Percentiles rank a stretch among this genome's conserved stretches.
Evolutionary conservation across 2,329 filamentous ascomycete genomes (phyloP).

Genomic region (Fonsecaea pedrosoi): DNA sequence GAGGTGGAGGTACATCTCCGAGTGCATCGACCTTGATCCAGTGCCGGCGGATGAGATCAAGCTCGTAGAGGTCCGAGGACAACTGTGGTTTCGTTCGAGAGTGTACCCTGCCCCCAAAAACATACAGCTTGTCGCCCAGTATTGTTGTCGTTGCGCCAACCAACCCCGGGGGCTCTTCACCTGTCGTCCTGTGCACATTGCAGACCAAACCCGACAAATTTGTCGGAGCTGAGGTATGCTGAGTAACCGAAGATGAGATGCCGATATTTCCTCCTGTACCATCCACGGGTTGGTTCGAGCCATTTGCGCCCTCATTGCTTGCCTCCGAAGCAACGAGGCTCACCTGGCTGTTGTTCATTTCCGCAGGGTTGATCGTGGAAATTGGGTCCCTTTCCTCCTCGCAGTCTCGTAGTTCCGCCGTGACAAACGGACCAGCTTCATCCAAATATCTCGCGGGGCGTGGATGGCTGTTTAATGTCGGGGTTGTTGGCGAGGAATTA

Average conservation of each 20-base stretch:
- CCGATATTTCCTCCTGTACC: constrained; percentile 29
- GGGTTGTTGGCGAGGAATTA: constrained; percentile 30
- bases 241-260: constrained; percentile 27
- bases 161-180: constrained; percentile 85
- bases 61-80: constrained; percentile 89
- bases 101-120: constrained; percentile 89
- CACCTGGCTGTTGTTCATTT: constrained; percentile 41
- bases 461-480: constrained; percentile 8
- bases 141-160: constrained; percentile 96
- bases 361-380: constrained; percentile 7
- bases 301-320: constrained; percentile 35
- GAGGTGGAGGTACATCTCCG: constrained; percentile 85
- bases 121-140: constrained; percentile 92
- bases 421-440: constrained; percentile 17
- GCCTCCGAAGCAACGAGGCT: constrained; percentile 40
- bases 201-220: constrained; percentile 71
- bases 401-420: constrained; percentile 15
- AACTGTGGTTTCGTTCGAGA: constrained; percentile 83
- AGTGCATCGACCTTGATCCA: constrained; percentile 88
- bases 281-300: constrained; percentile 25
- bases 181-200: constrained; percentile 81
- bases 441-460: constrained; percentile 27
- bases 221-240: constrained; percentile 54
- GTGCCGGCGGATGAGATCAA: constrained; percentile 87
- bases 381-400: constrained; percentile 9